These are phyloP conservation scores for Volvariella surrecta DNA, from an alignment of 1,284 basidiomycete species.

Conservation along the genomic window DNA sequence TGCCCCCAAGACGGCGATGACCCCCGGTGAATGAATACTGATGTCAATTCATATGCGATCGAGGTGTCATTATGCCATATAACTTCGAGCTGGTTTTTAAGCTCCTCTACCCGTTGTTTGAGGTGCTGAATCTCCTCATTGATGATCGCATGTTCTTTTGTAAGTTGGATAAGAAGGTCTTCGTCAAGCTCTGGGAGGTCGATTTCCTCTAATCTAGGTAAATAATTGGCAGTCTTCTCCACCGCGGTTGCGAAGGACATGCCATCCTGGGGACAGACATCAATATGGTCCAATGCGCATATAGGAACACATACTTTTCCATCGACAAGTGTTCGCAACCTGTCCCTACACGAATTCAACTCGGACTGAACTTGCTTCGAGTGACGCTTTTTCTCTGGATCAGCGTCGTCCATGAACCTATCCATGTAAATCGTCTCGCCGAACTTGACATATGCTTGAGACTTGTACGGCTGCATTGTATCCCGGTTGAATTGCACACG, in stretches of 20 bases:
- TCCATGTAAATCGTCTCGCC: conserved; percentile 85
- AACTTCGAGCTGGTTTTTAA: conserved; percentile 68
- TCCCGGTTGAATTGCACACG: conserved; percentile 95
- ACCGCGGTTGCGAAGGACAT: conserved; percentile 43
- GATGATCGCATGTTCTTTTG: conserved; percentile 43
- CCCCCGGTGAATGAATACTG: conserved; percentile 95
- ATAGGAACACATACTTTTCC: conserved; percentile 44
- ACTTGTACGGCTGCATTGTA: conserved; percentile 86
- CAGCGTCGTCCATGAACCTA: conserved; percentile 78
- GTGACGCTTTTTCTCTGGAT: conserved; percentile 60
- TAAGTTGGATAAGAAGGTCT: conserved; percentile 40
- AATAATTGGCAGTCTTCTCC: conserved; percentile 43
- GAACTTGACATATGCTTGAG: conserved; percentile 92
- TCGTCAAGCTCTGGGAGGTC: conserved; percentile 42
- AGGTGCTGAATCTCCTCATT: conserved; percentile 55
- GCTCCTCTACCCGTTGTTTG: conserved; percentile 39
- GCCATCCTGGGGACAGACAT: conserved; percentile 37
- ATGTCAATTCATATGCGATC: conserved; percentile 85
- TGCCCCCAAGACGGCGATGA: conserved; percentile 78
- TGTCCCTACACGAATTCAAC: conserved; percentile 54
- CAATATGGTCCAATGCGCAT: neutral
- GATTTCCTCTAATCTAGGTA: conserved; percentile 35
- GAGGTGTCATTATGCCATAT: conserved; percentile 69
- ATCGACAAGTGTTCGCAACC: conserved; percentile 59
- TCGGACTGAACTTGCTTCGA: conserved; percentile 65